phyloP scores from a whole-genome alignment of 108 stramenopile genomes.

The Stephanodiscus minutulus region DNA sequence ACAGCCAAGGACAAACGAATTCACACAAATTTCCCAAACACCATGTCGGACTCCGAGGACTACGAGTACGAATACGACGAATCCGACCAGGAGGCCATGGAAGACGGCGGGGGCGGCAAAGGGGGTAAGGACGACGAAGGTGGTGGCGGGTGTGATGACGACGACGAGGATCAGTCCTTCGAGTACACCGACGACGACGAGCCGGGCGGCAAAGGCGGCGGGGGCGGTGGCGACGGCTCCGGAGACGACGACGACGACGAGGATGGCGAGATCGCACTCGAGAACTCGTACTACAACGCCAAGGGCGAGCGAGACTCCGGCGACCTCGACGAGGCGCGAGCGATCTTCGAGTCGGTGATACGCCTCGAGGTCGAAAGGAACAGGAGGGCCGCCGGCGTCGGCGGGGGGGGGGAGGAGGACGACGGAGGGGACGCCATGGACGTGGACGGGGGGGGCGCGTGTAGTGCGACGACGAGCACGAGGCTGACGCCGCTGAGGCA shows the following conservation, averaged over 20 bases:
- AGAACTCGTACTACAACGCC: conserved; percentile 93
- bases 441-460: conserved; percentile 3
- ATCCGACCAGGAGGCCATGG: conserved; percentile 26
- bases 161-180: conserved; percentile 74
- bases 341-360: conserved; percentile 80
- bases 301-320: conserved; percentile 75
- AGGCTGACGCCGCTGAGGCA: conserved; percentile 35
- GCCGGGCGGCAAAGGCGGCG: conserved; percentile 26
- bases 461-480: conserved; percentile 3
- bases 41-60: conserved; percentile 52
- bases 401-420: too few relatives aligned
- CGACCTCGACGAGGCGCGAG: conserved; percentile 58
- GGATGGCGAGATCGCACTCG: conserved; percentile 76
- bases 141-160: conserved; percentile 55
- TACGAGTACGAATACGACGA: conserved; percentile 60
- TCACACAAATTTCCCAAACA: too few relatives aligned
- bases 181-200: conserved; percentile 92
- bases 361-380: conserved; percentile 46
- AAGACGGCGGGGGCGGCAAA: conserved; percentile 20
- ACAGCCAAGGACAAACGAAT: too few relatives aligned
- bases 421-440: conserved; percentile 14
- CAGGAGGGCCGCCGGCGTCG: conserved; percentile 25
- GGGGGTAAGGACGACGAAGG: conserved; percentile 49
- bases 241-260: too few relatives aligned
- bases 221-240: conserved; percentile 52